Evolutionary conservation across 495 filamentous ascomycete species (phyloP).

Genomic region (Wilcoxina mikolae): DNA sequence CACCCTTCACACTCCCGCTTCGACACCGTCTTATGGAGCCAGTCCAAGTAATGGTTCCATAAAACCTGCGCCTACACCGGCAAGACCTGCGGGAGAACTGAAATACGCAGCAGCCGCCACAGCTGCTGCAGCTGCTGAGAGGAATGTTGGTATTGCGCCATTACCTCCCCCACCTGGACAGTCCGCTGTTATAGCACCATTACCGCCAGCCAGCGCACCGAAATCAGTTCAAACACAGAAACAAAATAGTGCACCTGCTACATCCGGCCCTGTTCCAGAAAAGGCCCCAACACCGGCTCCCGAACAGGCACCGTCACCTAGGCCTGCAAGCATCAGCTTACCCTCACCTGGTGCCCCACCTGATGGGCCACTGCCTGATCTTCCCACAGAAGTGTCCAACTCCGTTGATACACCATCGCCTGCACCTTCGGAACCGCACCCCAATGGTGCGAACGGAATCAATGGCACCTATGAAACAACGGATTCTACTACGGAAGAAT

Average conservation of each 20-base stretch:
- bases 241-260: conserved; percentile 16
- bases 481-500: conserved; percentile 10
- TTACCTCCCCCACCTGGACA: conserved; percentile 74
- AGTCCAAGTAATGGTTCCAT: conserved; percentile 38
- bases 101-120: conserved; percentile 96
- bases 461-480: conserved; percentile 19
- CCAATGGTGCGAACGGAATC: conserved; percentile 21
- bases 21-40: conserved; percentile 36
- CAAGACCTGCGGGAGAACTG: conserved; percentile 71
- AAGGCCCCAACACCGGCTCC: conserved; percentile 12
- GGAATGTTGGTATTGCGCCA: conserved; percentile 79
- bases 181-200: conserved; percentile 10
- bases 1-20: conserved; percentile 54
- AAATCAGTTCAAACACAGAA: conserved; percentile 29
- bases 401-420: conserved; percentile 20
- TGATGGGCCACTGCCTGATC: conserved; percentile 1
- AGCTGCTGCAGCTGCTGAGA: conserved; percentile 85
- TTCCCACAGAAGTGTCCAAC: conserved; percentile 15
- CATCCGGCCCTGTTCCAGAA: conserved; percentile 9
- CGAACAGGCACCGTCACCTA: conserved; percentile 13
- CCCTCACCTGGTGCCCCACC: conserved; percentile 16
- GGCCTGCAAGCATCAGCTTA: conserved; percentile 9
- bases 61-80: conserved; percentile 85
- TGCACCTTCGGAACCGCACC: conserved; percentile 29
- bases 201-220: neutral